A percentile compares a stretch with the other conserved stretches of the same genome.
Conservation (phyloP, 495 filamentous ascomycete genomes). For the Aspergillus funiculosus region DNA sequence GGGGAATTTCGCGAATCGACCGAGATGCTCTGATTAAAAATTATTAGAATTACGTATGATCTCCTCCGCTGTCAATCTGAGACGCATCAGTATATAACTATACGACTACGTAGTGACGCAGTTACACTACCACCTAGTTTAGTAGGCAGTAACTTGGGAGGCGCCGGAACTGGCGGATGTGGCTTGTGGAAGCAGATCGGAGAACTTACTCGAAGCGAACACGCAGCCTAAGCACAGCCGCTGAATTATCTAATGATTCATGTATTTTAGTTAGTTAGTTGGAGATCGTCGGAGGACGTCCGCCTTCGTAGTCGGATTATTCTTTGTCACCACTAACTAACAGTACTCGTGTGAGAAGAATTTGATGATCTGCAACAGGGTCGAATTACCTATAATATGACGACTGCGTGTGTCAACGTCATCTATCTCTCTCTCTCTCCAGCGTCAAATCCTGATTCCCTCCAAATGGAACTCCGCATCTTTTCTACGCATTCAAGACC, state of each 20-base stretch:
- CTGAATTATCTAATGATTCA: not conserved
- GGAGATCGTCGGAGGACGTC: too few species aligned
- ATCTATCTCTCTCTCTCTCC: too few species aligned
- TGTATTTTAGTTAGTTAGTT: too few species aligned
- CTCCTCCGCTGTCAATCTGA: too few species aligned
- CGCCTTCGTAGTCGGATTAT: too few species aligned
- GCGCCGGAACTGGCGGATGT: conserved; percentile 13
- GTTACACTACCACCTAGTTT: not conserved
- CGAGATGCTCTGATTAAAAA: too few species aligned
- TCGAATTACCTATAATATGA: not conserved
- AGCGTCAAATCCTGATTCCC: too few species aligned
- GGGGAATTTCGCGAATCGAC: not conserved
- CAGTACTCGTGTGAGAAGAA: not conserved
- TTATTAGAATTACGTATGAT: conserved; percentile 5
- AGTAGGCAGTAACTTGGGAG: not conserved
- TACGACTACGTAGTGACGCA: not conserved
- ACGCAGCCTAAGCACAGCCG: too few species aligned
- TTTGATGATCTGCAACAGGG: conserved; percentile 6
- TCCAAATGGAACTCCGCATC: too few species aligned
- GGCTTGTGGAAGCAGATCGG: conserved; percentile 3
- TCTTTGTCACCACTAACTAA: too few species aligned
- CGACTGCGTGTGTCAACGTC: not conserved
- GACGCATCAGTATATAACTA: not conserved
- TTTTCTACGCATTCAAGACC: too few species aligned
- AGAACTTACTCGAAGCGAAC: not conserved